Evolutionary conservation across 2,329 filamentous ascomycete species (phyloP).

Genomic region (Colletotrichum tofieldiae): DNA sequence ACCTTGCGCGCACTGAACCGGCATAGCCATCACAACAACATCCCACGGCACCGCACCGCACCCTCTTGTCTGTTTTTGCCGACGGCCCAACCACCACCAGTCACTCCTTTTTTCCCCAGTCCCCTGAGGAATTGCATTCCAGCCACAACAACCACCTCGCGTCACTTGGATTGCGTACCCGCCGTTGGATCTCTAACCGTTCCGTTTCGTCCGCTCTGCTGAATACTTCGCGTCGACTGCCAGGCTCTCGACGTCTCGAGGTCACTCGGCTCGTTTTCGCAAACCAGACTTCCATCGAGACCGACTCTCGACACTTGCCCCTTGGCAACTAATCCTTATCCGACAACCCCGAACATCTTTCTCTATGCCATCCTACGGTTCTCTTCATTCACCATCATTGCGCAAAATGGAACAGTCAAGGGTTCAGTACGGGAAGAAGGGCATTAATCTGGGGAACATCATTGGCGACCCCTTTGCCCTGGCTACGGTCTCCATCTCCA

Average conservation of each 20-base stretch:
- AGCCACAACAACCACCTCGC: conserved; percentile 38
- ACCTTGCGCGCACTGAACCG: conserved; percentile 22
- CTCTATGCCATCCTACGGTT: conserved; percentile 84
- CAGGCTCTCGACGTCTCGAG: not conserved
- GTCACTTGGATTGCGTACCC: conserved; percentile 38
- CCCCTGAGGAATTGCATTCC: conserved; percentile 37
- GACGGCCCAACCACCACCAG: conserved; percentile 40
- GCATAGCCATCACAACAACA: conserved; percentile 23
- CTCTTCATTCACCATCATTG: conserved; percentile 80
- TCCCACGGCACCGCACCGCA: conserved; percentile 15
- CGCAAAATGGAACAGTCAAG: conserved; percentile 85
- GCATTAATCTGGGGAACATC: conserved; percentile 88
- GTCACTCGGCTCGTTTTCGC: conserved; percentile 9
- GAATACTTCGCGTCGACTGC: not conserved
- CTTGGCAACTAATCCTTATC: conserved; percentile 27
- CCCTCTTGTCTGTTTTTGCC: conserved; percentile 17
- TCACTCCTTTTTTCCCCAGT: conserved; percentile 38
- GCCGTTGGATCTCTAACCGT: conserved; percentile 16
- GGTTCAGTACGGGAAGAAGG: conserved; percentile 67
- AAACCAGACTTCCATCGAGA: conserved; percentile 11
- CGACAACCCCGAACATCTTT: conserved; percentile 45
- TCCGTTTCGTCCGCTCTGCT: not conserved
- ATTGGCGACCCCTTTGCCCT: conserved; percentile 97
- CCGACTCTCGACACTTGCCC: conserved; percentile 21
- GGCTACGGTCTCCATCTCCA: conserved; percentile 91